Evolutionary conservation across 2,329 filamentous ascomycete genomes (phyloP), one percentile per base, ranked within the genome.

Genomic region (Fusarium anguioides): DNA sequence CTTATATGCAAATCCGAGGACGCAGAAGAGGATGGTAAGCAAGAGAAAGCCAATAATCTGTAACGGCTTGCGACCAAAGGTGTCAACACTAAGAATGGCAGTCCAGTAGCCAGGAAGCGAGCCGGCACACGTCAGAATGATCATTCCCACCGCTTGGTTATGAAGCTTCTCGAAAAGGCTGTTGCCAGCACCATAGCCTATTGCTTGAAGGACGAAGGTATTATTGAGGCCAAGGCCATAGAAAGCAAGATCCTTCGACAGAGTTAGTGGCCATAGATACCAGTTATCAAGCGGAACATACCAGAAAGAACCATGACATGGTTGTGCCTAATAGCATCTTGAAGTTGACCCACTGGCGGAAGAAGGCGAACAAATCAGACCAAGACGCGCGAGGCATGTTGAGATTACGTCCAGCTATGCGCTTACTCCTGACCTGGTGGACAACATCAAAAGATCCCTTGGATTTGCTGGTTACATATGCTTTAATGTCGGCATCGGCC

Each of bases 91-190:
- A 14, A 90, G 82, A 26, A 94, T 86, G 3, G 91, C 91, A 11
- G 90, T 84, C 91, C 91, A 94, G 80, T 94, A 95, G 14, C 92
- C 92, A 0, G 92, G 92, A 6, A 95, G 87, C 15, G 91, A 89
- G 35, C 92, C 92, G 8, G 92, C 92, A 70, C 90, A 92, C 60
- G 91, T 86, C 27, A 95, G 79, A 62, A 95, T 92, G 55, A 95
- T 85, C 76, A 92, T 92, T 8, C 92, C 92, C 3, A 93, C 84
- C 10, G 92, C 90, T 54, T 88, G 89, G 75, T 92, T 91, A 76
- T 87, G 87, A 62, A 95, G 84, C 58, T 86, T 85, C 15, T 89
- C 74, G 76, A 93, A 94, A 20, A 94, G 82, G 20, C 86, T 88
- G 31, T 78, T 72, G 11, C 89, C 89, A 29, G 81, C 80, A 18